These are phyloP conservation scores for Sphaerobolus stellatus DNA, from an alignment of 1,284 basidiomycete species.

Conservation along the genomic window DNA sequence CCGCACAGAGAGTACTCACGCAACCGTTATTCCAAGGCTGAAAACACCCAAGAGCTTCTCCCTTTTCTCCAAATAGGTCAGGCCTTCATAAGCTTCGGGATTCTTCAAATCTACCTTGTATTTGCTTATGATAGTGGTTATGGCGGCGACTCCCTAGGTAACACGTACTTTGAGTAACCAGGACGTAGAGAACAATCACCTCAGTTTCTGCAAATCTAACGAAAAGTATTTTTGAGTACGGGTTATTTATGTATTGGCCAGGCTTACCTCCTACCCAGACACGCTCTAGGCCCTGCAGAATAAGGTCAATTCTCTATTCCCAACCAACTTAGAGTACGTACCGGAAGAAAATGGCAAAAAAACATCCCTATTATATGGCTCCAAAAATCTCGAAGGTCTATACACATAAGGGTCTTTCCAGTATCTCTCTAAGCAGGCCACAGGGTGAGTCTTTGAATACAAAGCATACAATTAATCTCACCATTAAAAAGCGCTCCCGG, in stretches of 20 bases:
- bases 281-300: conserved; percentile 42
- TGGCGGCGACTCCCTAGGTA: conserved; percentile 14
- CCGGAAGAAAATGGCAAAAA: conserved; percentile 56
- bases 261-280: conserved; percentile 55
- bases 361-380: conserved; percentile 49
- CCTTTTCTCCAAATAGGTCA: conserved; percentile 8
- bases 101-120: conserved; percentile 23
- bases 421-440: conserved; percentile 40
- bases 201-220: conserved; percentile 13
- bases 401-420: conserved; percentile 54
- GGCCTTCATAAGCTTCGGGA: conserved; percentile 18
- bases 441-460: neutral
- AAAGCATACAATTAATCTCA: conserved; percentile 21
- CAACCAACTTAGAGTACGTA: conserved; percentile 19
- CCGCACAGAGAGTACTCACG: conserved; percentile 9
- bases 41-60: conserved; percentile 11
- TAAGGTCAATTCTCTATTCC: neutral
- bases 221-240: no score
- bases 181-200: neutral
- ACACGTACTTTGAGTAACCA: neutral
- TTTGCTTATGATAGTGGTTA: conserved; percentile 20
- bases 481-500: conserved; percentile 48
- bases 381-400: conserved; percentile 51
- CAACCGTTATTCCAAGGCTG: conserved; percentile 1
- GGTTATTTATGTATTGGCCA: no score